Base-by-base conservation (phyloP, 2,329 filamentous ascomycete species). In the Ophiocordyceps unilateralis region DNA sequence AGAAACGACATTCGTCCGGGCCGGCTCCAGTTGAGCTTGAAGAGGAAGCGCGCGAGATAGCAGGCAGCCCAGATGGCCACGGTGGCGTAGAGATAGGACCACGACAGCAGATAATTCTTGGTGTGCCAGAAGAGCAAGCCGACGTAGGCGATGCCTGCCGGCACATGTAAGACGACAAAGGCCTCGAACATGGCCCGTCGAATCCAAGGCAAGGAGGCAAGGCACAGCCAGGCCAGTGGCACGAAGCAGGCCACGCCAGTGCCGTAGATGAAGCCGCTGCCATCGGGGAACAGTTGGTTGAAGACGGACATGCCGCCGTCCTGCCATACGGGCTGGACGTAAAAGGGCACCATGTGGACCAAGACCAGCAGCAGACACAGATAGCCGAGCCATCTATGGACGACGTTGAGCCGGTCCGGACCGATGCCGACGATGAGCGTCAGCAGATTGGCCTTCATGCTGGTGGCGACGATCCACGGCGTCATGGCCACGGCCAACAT, bases 71-170 rank as follows among this genome's bases (percentile, higher is more conserved):
- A 91, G 48, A 95, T 85, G 38, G 65, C 83, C 21, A 88, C 61
- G 0, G 85, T 91, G 2, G 84, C 77, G 54, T 76, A 93, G 2
- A 96, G 74, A 55, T 95, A 96, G 54, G 76, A 69, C 88, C 88
- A 95, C 0, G 88, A 93, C 43, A 79, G 80, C 32, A 95, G 72
- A 51, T 83, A 93, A 61, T 95, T 94, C 61, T 88, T 83, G 53
- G 84, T 91, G 60, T 96, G 89, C 89, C 89, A 96, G 64, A 96
- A 93, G 23, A 96, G 70, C 57, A 93, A 73, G 1, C 72, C 88
- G 7, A 95, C 66, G 55, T 91, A 93, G 14, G 83, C 66, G 34
- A 88, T 73, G 1, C 85, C 81, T 10, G 86, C 81, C 0, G 89
- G 87, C 0, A 88, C 75, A 55, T 96, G 89, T 3, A 93, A 65